These are phyloP conservation scores for Linum trigynum DNA, from an alignment of 345 rosid genomes.

Conservation along the genomic window DNA sequence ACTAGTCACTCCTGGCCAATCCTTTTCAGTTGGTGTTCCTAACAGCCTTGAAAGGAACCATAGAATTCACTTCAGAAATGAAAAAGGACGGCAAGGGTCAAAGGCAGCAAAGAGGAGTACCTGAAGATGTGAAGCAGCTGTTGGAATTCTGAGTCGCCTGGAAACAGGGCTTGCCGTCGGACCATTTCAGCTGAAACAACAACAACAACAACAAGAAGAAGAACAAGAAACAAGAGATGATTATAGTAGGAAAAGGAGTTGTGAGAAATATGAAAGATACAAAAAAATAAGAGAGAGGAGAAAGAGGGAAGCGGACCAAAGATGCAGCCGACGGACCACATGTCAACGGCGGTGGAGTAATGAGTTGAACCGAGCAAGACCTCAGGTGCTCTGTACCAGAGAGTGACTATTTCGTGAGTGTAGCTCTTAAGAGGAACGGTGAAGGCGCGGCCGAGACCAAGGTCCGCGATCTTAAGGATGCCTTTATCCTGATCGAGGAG, in stretches of 20 bases:
- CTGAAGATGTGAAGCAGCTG: conserved; percentile 92
- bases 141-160: conserved; percentile 90
- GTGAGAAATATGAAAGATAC: neutral
- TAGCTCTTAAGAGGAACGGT: conserved; percentile 89
- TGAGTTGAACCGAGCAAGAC: conserved; percentile 78
- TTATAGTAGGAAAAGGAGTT: neutral
- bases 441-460: conserved; percentile 84
- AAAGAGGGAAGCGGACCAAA: conserved; percentile 31
- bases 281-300: neutral
- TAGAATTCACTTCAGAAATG: neutral
- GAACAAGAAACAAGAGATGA: neutral
- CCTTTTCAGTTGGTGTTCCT: conserved; percentile 78
- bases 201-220: neutral
- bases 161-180: conserved; percentile 83
- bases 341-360: conserved; percentile 81
- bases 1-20: conserved; percentile 80
- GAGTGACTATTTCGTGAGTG: conserved; percentile 90
- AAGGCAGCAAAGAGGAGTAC: conserved; percentile 18
- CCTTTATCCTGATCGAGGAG: conserved; percentile 77
- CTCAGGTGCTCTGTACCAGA: conserved; percentile 95
- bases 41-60: conserved; percentile 38
- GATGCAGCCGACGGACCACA: conserved; percentile 98
- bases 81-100: neutral
- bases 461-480: conserved; percentile 77
- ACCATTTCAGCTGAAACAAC: conserved; percentile 58